These are phyloP conservation scores for Verticillium nonalfalfae DNA, from an alignment of 2,329 filamentous ascomycete species.

Conservation along the genomic window DNA sequence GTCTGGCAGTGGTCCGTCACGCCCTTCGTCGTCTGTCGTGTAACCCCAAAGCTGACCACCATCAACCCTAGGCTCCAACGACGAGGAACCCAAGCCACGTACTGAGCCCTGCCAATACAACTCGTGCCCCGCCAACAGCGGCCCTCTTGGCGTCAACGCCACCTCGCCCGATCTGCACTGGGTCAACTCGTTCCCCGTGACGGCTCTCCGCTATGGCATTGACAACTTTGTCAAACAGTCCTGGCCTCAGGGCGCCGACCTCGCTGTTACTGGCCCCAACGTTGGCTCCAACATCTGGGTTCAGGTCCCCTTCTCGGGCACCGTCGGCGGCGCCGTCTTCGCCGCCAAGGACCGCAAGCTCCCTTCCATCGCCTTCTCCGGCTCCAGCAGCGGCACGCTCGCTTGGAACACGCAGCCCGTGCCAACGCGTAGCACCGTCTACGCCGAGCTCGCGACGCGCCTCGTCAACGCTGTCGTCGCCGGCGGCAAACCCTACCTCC, in stretches of 20 bases:
- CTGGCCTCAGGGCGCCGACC: conserved; percentile 46
- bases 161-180: conserved; percentile 57
- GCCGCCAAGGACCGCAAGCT: conserved; percentile 48
- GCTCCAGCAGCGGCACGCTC: conserved; percentile 39
- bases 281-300: conserved; percentile 51
- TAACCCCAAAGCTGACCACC: background rate
- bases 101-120: conserved; percentile 50
- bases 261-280: conserved; percentile 62
- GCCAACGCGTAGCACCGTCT: conserved; percentile 50
- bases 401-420: conserved; percentile 48
- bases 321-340: conserved; percentile 58
- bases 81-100: conserved; percentile 37
- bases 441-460: conserved; percentile 55
- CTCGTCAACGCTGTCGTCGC: conserved; percentile 49
- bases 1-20: conserved; percentile 38
- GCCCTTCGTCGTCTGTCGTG: background rate
- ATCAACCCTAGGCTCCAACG: conserved; percentile 38
- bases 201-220: conserved; percentile 57
- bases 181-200: conserved; percentile 65
- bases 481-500: conserved; percentile 57
- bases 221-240: conserved; percentile 44
- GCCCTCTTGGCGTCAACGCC: conserved; percentile 49
- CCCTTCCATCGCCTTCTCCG: conserved; percentile 64
- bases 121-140: conserved; percentile 52
- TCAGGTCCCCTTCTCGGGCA: conserved; percentile 54